Evolutionary conservation across 1,284 basidiomycete species (phyloP), one percentile per base, ranked within the genome.

Genomic region (Anthracocystis panici-leucophaei): DNA sequence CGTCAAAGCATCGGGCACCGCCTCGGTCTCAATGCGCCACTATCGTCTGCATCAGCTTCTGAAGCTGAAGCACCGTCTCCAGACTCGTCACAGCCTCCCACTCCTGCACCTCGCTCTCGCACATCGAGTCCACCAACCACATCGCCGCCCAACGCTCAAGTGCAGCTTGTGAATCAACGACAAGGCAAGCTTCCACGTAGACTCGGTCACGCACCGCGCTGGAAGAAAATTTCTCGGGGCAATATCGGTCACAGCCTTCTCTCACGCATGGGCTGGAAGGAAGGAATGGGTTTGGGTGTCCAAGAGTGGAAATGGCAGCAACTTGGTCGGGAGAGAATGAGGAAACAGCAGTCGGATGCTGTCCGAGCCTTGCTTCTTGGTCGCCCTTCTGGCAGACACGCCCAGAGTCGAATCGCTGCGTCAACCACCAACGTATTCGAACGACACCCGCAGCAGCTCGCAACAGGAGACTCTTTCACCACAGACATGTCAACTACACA

Each of bases 251-350:
- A 70, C 63, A 68, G 18, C 18, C 29, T 75, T 21, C 64, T 75
- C 10, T 60, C 66, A 9, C 57, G 72, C 3, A 75, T 75, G 72
- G 72, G 72, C 20, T 75, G 72, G 72, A 66, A 65, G 29, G 72
- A 75, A 31, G 72, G 72, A 1, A 75, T 75, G 72, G 72, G 72
- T 3, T 54, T 77, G 7, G 75, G 71, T 23, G 59, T 61, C 2
- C 59, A 65, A 16, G 69, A 77, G 44, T 72, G 65, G 61, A 72
- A 67, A 52, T 71, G 62, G 63, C 64, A 66, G 51, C 64, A 75
- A 16, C 38, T 53, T 5, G 25, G 49, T 25, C 59, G 56, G 0
- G 65, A 68, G 16, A 68, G 25, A 25, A 20, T 54, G 18, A 68
- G 55, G 20, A 44, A 52, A 44, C 55, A 62, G 25, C 59, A 51